These are phyloP conservation scores for Calocybe gangraenosa DNA, from an alignment of 768 basidiomycete genomes.

Conservation along the genomic window DNA sequence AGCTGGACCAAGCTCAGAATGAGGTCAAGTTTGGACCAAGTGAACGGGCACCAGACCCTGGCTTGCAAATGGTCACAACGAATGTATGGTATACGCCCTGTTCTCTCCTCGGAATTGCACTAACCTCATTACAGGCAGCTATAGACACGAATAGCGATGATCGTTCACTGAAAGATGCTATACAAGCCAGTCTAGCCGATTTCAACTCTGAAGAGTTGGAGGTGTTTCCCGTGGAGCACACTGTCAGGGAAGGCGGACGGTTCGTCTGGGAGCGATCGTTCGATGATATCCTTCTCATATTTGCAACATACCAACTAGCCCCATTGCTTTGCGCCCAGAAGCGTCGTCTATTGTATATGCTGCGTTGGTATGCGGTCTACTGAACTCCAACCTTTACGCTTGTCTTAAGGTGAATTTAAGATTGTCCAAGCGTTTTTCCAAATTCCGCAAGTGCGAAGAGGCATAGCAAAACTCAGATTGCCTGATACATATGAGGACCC, in stretches of 20 bases:
- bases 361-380: slow-evolving; percentile 44
- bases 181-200: slow-evolving; percentile 64
- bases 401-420: slow-evolving; percentile 20
- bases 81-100: slow-evolving; percentile 39
- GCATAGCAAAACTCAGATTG: slow-evolving; percentile 28
- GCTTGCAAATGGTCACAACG: slow-evolving; percentile 68
- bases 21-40: slow-evolving; percentile 52
- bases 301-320: slow-evolving; percentile 35
- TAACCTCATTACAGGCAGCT: slow-evolving; percentile 26
- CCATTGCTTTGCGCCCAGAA: slow-evolving; percentile 64
- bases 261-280: slow-evolving; percentile 18
- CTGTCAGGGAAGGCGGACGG: slow-evolving; percentile 55
- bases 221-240: slow-evolving; percentile 46
- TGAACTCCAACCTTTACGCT: neutral
- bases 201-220: slow-evolving; percentile 48
- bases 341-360: slow-evolving; percentile 49
- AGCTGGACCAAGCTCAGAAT: slow-evolving; percentile 45
- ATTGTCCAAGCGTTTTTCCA: slow-evolving; percentile 59
- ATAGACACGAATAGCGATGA: slow-evolving; percentile 46
- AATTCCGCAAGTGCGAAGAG: slow-evolving; percentile 65
- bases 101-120: neutral
- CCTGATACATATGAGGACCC: slow-evolving; percentile 20
- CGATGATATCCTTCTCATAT: neutral
- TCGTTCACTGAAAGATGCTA: slow-evolving; percentile 61
- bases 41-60: slow-evolving; percentile 56